Evolutionary conservation across 805 yeast genomes (phyloP).

Genomic region (Kodamaea leandrae): DNA sequence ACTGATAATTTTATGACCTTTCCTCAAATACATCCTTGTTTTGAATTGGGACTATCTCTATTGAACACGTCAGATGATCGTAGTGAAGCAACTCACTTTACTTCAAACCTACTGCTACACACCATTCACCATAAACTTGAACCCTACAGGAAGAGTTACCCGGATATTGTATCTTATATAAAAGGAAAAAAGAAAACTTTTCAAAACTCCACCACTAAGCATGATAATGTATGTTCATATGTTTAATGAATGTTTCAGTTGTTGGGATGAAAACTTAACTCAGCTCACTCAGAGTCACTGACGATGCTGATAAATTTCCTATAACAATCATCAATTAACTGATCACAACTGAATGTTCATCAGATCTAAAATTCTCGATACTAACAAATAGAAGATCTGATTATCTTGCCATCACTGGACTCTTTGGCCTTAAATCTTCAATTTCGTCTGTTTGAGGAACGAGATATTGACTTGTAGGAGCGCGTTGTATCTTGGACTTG

Average conservation of each 20-base stretch:
- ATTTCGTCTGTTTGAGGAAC: constrained; percentile 72
- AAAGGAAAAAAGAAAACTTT: constrained; percentile 1
- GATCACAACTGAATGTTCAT: constrained; percentile 10
- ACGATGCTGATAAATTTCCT: constrained; percentile 50
- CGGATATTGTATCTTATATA: constrained; percentile 1
- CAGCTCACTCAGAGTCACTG: constrained; percentile 55
- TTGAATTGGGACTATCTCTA: no score
- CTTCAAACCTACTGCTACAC: no score
- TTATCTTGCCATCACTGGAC: constrained; percentile 46
- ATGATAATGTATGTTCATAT: constrained; percentile 9
- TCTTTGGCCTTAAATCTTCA: constrained; percentile 78
- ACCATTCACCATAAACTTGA: no score
- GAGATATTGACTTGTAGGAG: constrained; percentile 32
- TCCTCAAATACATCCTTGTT: no score
- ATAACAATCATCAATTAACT: constrained; percentile 41
- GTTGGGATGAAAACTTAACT: constrained; percentile 52
- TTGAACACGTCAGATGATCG: no score
- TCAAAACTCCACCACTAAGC: not conserved
- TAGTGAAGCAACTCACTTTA: no score
- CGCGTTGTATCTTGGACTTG: constrained; percentile 41
- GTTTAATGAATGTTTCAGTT: constrained; percentile 6
- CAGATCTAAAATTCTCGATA: not conserved
- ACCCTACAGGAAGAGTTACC: constrained; percentile 2
- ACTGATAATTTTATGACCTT: no score
- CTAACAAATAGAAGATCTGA: not conserved